These are phyloP conservation scores for Blastomyces percursus DNA, from an alignment of 2,329 filamentous ascomycete species.

Conservation along the genomic window DNA sequence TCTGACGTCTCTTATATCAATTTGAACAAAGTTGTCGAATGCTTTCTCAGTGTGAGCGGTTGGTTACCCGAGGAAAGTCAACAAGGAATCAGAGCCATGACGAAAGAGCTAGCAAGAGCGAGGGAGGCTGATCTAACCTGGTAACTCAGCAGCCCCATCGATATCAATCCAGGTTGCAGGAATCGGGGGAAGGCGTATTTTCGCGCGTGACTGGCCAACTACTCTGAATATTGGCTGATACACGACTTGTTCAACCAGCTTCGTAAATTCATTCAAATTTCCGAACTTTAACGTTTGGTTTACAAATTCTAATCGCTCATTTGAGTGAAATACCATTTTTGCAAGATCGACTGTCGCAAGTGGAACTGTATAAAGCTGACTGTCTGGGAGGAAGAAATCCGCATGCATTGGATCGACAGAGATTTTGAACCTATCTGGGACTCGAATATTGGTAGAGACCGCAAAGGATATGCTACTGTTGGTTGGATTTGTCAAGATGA, in stretches of 20 bases:
- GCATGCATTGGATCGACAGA: conserved; percentile 3
- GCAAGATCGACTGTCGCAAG: conserved; percentile 1
- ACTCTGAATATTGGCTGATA: background rate
- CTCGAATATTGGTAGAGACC: background rate
- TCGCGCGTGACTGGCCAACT: conserved; percentile 1
- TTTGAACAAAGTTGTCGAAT: conserved; percentile 2
- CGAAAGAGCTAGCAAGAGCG: background rate
- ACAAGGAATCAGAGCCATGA: background rate
- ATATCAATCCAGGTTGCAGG: conserved; percentile 5
- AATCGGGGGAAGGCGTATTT: background rate
- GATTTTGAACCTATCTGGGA: conserved; percentile 4
- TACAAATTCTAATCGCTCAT: background rate
- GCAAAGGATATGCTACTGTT: background rate
- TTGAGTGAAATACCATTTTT: background rate
- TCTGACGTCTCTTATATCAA: background rate
- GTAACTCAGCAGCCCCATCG: background rate
- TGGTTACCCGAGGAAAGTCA: background rate
- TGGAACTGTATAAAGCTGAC: background rate
- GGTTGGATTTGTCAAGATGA: background rate
- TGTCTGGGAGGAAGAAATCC: conserved; percentile 4
- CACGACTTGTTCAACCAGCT: background rate
- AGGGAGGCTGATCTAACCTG: background rate
- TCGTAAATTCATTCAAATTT: conserved; percentile 5
- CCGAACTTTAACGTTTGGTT: background rate
- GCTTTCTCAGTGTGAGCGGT: background rate